Evolutionary conservation across 805 yeast genomes (phyloP), one percentile per base, ranked within the genome.

Genomic region (Saccharomycopsis synnaedendra): DNA sequence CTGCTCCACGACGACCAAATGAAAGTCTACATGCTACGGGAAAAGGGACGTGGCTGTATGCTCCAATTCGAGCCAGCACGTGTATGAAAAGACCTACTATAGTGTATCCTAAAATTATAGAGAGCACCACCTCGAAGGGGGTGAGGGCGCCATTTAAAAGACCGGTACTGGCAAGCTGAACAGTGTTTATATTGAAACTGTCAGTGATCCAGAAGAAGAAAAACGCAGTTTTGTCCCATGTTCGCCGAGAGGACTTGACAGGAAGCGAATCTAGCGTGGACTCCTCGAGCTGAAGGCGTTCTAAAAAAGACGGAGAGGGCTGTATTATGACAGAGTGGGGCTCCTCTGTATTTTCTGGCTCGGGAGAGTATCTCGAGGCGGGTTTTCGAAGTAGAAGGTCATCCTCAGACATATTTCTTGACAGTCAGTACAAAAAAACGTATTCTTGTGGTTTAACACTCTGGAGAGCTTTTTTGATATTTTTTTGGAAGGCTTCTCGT

Each of bases 81-180:
- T 76, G 74, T 33, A 88, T 80, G 55, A 86, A 84, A 1, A 72
- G 54, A 50, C 83, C 90, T 51, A 85, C 78, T 41, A 84, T 63
- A n/a, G 70, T 58, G 62, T 87, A 87, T 4, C 96, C 96, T 4
- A 47, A 29, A 5, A 47, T n/a, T 19, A 86, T 54, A 90, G 94
- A 85, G 29, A 87, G 90, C 1, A 90, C 75, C 33, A 84, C 79
- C 60, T 80, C 88, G 93, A 93, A 4, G 27, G 32, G 85, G n/a
- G 80, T 74, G 64, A 87, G 66, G 5, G 90, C 90, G 27, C 78
- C 75, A 45, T 71, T 68, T 47, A 38, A n/a, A 5, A 82, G 80
- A 57, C 95, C 94, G 0, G 94, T 82, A 5, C 90, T 79, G 2
- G 95, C 95, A 56, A 87, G 85, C 67, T 83, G 87, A 88, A 93